A percentile compares a stretch with the other conserved stretches of the same genome.
Evolutionary conservation across 176 grass and related monocot species (phyloP).

Genomic region (Poa pratensis): DNA sequence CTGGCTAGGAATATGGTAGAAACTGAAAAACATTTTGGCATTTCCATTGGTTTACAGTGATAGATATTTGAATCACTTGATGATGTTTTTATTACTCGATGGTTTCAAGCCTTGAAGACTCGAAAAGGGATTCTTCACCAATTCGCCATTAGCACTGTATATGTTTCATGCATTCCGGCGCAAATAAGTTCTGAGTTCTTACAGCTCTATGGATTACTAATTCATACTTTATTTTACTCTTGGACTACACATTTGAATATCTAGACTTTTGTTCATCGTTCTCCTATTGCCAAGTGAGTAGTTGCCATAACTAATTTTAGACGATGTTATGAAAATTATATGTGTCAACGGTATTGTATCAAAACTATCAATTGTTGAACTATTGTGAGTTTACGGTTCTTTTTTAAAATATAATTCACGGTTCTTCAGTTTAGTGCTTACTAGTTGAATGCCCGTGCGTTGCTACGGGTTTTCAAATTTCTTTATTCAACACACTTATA

Average conservation of each 20-base stretch:
- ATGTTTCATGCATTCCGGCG: background rate
- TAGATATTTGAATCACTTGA: slow-evolving; percentile 5
- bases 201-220: background rate
- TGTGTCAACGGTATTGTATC: no score
- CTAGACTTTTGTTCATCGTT: background rate
- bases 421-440: no score
- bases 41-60: background rate
- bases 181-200: background rate
- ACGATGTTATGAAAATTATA: no score
- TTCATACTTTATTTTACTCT: background rate
- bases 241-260: background rate
- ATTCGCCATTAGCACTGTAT: background rate
- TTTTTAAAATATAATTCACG: no score
- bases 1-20: no score
- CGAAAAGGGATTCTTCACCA: background rate
- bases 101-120: background rate
- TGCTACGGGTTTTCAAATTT: no score
- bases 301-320: background rate
- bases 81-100: background rate
- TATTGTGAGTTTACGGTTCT: no score
- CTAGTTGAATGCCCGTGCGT: no score
- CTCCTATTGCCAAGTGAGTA: background rate
- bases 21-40: no score
- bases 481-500: no score
- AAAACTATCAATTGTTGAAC: no score